A percentile compares a stretch with the other conserved stretches of the same genome.
phyloP scores from a whole-genome alignment of 192 early-diverging fungal genomes.

The Coemansia sp. region DNA sequence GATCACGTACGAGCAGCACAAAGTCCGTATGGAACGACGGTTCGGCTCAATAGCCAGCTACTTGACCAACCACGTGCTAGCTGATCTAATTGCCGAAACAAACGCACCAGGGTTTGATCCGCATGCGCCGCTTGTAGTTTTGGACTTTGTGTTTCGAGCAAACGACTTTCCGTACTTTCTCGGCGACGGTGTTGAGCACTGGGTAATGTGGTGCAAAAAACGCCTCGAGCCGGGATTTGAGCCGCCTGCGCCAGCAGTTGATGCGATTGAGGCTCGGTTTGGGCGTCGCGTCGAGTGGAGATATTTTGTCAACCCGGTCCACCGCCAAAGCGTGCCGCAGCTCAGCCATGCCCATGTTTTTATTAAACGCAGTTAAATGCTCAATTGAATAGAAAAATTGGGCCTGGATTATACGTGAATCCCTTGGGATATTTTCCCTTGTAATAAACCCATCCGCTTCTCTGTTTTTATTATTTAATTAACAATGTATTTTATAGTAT shows the following conservation, averaged over 20 bases:
- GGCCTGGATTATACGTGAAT: background rate
- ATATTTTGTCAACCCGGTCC: slow-evolving; percentile 47
- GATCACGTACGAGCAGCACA: slow-evolving; percentile 24
- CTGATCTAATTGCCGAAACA: slow-evolving; percentile 28
- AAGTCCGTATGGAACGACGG: slow-evolving; percentile 3
- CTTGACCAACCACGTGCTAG: slow-evolving; percentile 23
- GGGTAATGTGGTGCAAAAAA: slow-evolving; percentile 53
- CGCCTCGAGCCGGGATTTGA: slow-evolving; percentile 27
- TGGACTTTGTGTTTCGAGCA: slow-evolving; percentile 28
- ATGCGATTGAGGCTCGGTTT: slow-evolving; percentile 19
- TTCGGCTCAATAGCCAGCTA: slow-evolving; percentile 40
- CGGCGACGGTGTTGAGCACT: slow-evolving; percentile 38
- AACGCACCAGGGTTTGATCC: slow-evolving; percentile 7
- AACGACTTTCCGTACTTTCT: slow-evolving; percentile 49
- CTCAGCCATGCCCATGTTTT: slow-evolving; percentile 54
- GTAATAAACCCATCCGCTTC: background rate
- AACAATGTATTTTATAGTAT: too few relatives aligned
- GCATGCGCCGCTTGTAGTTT: slow-evolving; percentile 1
- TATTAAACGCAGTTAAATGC: slow-evolving; percentile 21
- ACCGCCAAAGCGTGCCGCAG: slow-evolving; percentile 47
- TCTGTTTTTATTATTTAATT: background rate
- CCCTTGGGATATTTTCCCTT: background rate
- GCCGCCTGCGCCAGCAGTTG: slow-evolving; percentile 22
- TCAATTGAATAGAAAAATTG: slow-evolving; percentile 4
- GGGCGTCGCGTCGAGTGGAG: slow-evolving; percentile 28